Evolutionary conservation across 1,139 yeast species (phyloP).

Genomic region (Geotrichum aggregatum): DNA sequence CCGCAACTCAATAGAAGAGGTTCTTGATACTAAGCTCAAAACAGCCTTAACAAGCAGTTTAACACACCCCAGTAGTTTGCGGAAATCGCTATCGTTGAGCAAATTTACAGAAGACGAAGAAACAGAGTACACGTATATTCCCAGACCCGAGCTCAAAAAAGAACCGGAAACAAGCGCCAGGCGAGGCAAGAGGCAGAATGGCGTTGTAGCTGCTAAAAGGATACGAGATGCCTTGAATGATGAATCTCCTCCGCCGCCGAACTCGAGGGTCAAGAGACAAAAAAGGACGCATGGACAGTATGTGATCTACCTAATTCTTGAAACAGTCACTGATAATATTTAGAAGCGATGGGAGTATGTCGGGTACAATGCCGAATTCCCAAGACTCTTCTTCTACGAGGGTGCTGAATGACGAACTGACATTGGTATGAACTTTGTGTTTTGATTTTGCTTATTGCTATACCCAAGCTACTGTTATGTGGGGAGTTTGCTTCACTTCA

Average conservation of each 20-base stretch:
- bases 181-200: slow-evolving; percentile 4
- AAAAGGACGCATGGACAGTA: slow-evolving; percentile 9
- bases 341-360: slow-evolving; percentile 1
- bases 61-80: slow-evolving; percentile 41
- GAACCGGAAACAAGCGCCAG: slow-evolving; percentile 6
- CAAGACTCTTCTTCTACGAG: not conserved
- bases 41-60: slow-evolving; percentile 41
- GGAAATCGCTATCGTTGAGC: slow-evolving; percentile 29
- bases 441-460: not conserved
- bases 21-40: slow-evolving; percentile 30
- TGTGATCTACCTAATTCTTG: not conserved
- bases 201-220: slow-evolving; percentile 9
- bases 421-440: too few relatives aligned
- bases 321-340: not conserved
- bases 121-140: not conserved
- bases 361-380: not conserved
- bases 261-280: slow-evolving; percentile 11
- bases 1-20: slow-evolving; percentile 2
- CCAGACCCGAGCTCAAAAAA: slow-evolving; percentile 3
- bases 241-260: slow-evolving; percentile 8
- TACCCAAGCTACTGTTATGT: not conserved
- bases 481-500: not conserved
- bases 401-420: not conserved
- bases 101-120: slow-evolving; percentile 8
- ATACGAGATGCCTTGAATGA: slow-evolving; percentile 8